Evolutionary conservation across 768 basidiomycete species (phyloP).

Genomic region (Filobasidium floriforme): DNA sequence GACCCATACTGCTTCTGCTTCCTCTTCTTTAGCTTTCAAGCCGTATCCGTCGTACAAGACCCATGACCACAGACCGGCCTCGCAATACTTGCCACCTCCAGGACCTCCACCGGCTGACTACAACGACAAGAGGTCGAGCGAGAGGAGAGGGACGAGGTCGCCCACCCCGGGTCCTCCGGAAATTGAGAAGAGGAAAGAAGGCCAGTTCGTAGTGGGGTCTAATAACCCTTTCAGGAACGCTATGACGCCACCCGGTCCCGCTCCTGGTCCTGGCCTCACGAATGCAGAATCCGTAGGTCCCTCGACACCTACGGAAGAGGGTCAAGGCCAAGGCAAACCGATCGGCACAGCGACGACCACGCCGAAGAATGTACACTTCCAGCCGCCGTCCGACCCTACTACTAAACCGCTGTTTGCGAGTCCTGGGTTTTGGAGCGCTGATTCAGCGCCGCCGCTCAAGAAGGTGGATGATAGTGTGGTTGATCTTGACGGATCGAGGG

Average conservation of each 20-base stretch:
- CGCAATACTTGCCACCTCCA: neutral
- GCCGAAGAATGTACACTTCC: too few species aligned
- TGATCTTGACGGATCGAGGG: neutral
- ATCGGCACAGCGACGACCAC: too few species aligned
- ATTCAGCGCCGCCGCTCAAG: neutral
- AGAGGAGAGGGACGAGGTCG: neutral
- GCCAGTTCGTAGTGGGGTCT: neutral
- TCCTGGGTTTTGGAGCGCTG: neutral
- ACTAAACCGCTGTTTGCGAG: neutral
- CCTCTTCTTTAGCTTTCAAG: neutral
- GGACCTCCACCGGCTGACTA: neutral
- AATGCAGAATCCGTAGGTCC: neutral
- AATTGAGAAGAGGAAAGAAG: neutral
- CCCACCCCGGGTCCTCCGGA: constrained; percentile 5
- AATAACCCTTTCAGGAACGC: neutral
- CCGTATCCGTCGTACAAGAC: too few species aligned
- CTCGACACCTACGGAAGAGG: neutral
- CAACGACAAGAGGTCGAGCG: neutral
- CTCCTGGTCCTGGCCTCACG: neutral
- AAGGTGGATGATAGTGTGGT: neutral
- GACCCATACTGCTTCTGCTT: neutral
- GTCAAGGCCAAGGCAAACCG: neutral
- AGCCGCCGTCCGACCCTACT: too few species aligned
- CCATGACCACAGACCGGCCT: too few species aligned
- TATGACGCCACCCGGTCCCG: neutral